These are phyloP conservation scores for Gloeopeniophorella convolvens DNA, from an alignment of 768 basidiomycete species.

Conservation along the genomic window DNA sequence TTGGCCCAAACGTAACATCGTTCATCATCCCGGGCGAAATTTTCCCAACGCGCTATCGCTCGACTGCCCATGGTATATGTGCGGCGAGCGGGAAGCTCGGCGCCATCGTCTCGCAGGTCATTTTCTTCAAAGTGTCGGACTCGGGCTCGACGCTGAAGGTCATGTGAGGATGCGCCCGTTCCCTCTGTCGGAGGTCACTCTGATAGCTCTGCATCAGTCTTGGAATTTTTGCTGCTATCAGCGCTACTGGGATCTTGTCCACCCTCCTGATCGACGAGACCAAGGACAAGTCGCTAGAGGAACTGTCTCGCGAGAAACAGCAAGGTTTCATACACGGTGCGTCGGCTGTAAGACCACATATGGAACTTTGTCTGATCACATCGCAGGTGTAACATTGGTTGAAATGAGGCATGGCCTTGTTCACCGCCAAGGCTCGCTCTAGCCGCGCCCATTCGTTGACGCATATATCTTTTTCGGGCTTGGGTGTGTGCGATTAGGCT, in stretches of 20 bases:
- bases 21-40: slow-evolving; percentile 39
- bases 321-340: slow-evolving; percentile 24
- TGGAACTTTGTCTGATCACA: not conserved
- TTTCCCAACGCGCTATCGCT: slow-evolving; percentile 40
- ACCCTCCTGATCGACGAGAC: slow-evolving; percentile 41
- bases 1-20: slow-evolving; percentile 38
- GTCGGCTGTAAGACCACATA: not conserved
- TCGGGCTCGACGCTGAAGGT: slow-evolving; percentile 25
- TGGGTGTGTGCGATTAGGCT: too few relatives aligned
- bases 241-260: slow-evolving; percentile 36
- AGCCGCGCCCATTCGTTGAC: not conserved
- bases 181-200: not conserved
- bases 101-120: slow-evolving; percentile 36
- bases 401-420: not conserved
- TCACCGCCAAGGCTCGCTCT: not conserved
- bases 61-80: slow-evolving; percentile 37
- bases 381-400: not conserved
- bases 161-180: slow-evolving; percentile 26
- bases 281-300: slow-evolving; percentile 28
- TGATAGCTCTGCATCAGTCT: slow-evolving; percentile 22
- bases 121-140: slow-evolving; percentile 25
- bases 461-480: not conserved
- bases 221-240: slow-evolving; percentile 40
- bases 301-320: slow-evolving; percentile 30
- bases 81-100: slow-evolving; percentile 40